Conservation (phyloP, 305 asterid genomes). For the Rubia peregrina region DNA sequence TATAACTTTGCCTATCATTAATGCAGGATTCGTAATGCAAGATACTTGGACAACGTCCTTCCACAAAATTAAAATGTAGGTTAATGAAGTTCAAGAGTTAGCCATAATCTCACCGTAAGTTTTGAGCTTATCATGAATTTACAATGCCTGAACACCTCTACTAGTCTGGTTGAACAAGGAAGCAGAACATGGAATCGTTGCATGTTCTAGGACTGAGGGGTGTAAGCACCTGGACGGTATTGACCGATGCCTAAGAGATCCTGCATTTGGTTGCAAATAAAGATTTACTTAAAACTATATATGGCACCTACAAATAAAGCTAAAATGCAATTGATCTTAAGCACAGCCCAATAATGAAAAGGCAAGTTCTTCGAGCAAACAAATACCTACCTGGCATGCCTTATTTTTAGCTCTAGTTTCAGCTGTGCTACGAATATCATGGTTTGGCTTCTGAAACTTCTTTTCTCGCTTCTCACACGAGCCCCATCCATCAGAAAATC, state of each 20-base stretch:
- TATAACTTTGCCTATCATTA: too few species aligned
- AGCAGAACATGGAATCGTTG: slow-evolving; percentile 1
- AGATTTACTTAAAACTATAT: slow-evolving; percentile 10
- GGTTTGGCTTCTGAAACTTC: slow-evolving; percentile 74
- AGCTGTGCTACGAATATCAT: slow-evolving; percentile 96
- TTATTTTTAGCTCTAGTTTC: slow-evolving; percentile 98
- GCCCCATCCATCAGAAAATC: too few species aligned
- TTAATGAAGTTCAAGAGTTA: not conserved
- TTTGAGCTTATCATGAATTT: not conserved
- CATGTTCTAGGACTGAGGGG: slow-evolving; percentile 27
- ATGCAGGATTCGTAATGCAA: too few species aligned
- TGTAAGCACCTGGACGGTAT: slow-evolving; percentile 65
- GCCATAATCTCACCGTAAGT: not conserved
- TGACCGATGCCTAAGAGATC: slow-evolving; percentile 97
- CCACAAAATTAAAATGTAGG: too few species aligned
- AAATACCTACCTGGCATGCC: slow-evolving; percentile 76
- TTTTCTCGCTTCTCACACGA: too few species aligned
- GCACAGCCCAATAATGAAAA: not conserved
- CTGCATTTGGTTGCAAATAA: slow-evolving; percentile 37
- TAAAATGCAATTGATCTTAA: not conserved
- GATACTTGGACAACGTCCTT: too few species aligned
- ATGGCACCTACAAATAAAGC: not conserved
- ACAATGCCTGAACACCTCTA: not conserved
- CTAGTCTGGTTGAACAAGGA: not conserved
- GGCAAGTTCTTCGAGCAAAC: not conserved